phyloP scores from a whole-genome alignment of 2,329 filamentous ascomycete genomes.

The Pseudocercospora cruenta region DNA sequence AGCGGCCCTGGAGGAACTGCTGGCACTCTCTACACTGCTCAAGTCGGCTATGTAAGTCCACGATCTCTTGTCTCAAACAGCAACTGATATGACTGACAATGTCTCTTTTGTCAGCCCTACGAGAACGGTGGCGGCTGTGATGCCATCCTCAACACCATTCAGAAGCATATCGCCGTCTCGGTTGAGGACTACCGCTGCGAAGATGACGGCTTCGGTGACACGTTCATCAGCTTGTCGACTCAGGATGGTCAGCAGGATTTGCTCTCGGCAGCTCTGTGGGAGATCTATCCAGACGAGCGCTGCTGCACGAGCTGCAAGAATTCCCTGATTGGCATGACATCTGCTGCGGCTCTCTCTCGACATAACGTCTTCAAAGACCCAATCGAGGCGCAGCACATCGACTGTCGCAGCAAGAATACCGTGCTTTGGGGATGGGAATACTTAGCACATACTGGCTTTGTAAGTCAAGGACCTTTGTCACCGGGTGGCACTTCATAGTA shows the following conservation, averaged over 20 bases:
- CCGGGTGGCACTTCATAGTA: too few species aligned
- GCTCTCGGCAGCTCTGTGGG: not conserved
- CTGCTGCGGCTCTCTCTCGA: too few species aligned
- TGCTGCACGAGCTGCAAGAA: not conserved
- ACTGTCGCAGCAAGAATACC: too few species aligned
- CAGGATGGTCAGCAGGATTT: not conserved
- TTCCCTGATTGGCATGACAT: not conserved
- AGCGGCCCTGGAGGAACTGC: not conserved
- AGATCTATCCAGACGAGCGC: not conserved
- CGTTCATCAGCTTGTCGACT: not conserved
- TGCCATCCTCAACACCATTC: not conserved
- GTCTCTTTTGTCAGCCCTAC: not conserved
- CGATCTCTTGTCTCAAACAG: too few species aligned
- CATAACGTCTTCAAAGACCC: too few species aligned
- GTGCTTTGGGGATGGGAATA: too few species aligned
- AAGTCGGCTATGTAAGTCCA: not conserved
- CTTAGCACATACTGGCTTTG: not conserved
- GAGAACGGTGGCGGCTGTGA: not conserved
- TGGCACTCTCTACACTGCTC: not conserved
- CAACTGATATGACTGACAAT: too few species aligned
- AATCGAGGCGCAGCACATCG: too few species aligned
- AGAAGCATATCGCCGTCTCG: not conserved
- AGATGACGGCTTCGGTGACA: not conserved
- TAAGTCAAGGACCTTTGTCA: not conserved
- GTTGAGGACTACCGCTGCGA: not conserved